These are phyloP conservation scores for Eutypella sp. DNA, from an alignment of 2,329 filamentous ascomycete genomes.

Conservation along the genomic window DNA sequence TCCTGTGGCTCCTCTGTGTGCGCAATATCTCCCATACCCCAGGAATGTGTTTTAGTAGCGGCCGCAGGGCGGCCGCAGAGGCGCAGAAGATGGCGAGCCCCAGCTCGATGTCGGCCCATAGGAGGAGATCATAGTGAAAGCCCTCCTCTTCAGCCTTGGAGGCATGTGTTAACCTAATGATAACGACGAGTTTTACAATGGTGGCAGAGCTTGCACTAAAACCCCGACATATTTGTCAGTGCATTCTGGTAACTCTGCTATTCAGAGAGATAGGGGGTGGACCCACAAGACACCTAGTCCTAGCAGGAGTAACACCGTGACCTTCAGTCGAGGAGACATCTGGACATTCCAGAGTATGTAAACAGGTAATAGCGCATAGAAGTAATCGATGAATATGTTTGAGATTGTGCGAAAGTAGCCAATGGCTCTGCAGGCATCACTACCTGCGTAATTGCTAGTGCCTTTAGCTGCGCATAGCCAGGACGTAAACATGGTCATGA, in stretches of 20 bases:
- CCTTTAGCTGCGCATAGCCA: constrained; percentile 24
- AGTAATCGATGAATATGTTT: constrained; percentile 31
- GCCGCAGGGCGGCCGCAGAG: constrained; percentile 25
- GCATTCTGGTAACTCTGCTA: background rate
- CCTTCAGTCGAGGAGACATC: constrained; percentile 22
- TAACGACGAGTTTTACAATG: constrained; percentile 29
- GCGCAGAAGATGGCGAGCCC: constrained; percentile 26
- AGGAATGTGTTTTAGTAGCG: constrained; percentile 23
- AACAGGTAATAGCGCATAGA: constrained; percentile 26
- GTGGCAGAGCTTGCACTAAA: constrained; percentile 27
- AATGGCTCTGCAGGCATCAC: constrained; percentile 19
- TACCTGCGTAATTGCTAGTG: constrained; percentile 25
- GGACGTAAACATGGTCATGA: constrained; percentile 27
- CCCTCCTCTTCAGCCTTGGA: constrained; percentile 14
- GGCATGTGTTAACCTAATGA: constrained; percentile 19
- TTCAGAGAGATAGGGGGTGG: background rate
- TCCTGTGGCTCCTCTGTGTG: constrained; percentile 4
- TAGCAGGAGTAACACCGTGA: constrained; percentile 23
- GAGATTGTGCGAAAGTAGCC: constrained; percentile 28
- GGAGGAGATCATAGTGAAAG: constrained; percentile 25
- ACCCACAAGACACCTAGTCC: constrained; percentile 29
- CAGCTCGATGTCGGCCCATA: constrained; percentile 28
- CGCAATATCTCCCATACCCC: constrained; percentile 4
- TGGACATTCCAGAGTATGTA: constrained; percentile 24
- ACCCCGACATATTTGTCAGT: background rate